Base-by-base conservation (phyloP, 768 basidiomycete genomes). In the Lactarius hengduanensis region DNA sequence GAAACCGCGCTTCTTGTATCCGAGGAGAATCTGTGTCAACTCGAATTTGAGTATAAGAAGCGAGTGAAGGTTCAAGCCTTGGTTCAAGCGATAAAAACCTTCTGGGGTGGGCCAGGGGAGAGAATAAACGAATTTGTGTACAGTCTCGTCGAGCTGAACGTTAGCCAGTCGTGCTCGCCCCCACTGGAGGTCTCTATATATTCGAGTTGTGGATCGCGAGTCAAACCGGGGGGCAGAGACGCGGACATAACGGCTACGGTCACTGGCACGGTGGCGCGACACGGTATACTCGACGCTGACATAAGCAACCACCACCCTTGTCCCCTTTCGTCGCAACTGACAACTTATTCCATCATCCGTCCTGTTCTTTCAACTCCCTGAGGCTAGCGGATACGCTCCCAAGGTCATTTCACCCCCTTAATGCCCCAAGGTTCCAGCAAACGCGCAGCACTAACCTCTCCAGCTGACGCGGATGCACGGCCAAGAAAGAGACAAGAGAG, bases 1-100 rank as follows among this genome's bases (percentile, higher is more conserved):
- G 73, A 91, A 86, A 1, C 91, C 91, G 30, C 91, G 82, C 74
- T 92, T 92, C 76, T 93, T 93, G 71, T 83, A 83, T 4, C 91
- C 91, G 10, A 93, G 81, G 18, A 93, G 76, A 16, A 93, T 76
- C 86, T 91, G n/a, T n/a, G 22, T 3, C 28, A 20, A n/a, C 15
- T 26, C 22, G 41, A 6, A 20, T 10, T 57, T 62, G 43, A 28
- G 57, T 47, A 22, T 20, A 45, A 20, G 55, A 47, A 28, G 58
- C 45, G 2, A 40, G 54, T 40, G 57, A 71, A 66, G 36, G 34
- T 9, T 34, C 32, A 8, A 8, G 32, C 32, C 32, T 32, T 32
- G 64, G 70, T 70, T 22, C 50, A 16, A 47, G 61, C 22, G 36
- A 54, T n/a, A 32, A 10, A 54, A 59, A 57, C 59, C 62, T 63